Percentiles rank a stretch among this genome's conserved stretches.
These are phyloP conservation scores for Claviceps maximensis DNA, from an alignment of 2,329 filamentous ascomycete genomes.

Conservation along the genomic window DNA sequence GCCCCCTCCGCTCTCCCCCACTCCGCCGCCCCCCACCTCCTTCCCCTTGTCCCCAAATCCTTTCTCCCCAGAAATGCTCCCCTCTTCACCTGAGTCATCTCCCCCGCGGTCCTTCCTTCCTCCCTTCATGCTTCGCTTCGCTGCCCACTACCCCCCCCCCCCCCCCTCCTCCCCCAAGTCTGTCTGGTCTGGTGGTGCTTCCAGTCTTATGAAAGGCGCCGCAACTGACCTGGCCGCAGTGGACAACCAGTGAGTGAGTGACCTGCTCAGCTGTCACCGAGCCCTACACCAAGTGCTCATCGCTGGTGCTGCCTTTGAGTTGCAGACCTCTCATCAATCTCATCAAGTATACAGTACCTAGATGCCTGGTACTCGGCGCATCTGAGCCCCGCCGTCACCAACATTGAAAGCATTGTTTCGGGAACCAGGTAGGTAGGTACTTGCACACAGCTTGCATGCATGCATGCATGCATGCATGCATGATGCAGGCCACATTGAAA, in stretches of 20 bases:
- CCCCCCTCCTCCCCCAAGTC: neutral
- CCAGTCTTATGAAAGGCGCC: too few relatives aligned
- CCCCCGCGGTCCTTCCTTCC: neutral
- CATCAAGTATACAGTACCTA: too few relatives aligned
- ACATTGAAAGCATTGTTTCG: neutral
- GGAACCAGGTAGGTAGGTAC: too few relatives aligned
- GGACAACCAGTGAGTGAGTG: neutral
- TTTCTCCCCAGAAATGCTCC: neutral
- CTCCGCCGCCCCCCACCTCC: neutral
- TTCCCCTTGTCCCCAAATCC: neutral
- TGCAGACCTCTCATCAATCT: too few relatives aligned
- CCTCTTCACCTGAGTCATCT: neutral
- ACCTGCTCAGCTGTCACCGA: conserved; percentile 1
- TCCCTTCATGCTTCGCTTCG: neutral
- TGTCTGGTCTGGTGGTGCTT: neutral
- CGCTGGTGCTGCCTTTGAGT: too few relatives aligned
- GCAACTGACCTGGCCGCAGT: neutral
- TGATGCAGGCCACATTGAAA: too few relatives aligned
- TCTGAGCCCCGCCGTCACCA: neutral
- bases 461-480: too few relatives aligned
- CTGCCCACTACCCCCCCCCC: neutral
- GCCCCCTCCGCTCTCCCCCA: neutral
- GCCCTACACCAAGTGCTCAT: neutral
- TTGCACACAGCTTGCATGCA: too few relatives aligned
- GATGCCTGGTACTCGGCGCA: too few relatives aligned